These are phyloP conservation scores for Metschnikowia borealis DNA, from an alignment of 805 yeast genomes.

Conservation along the genomic window DNA sequence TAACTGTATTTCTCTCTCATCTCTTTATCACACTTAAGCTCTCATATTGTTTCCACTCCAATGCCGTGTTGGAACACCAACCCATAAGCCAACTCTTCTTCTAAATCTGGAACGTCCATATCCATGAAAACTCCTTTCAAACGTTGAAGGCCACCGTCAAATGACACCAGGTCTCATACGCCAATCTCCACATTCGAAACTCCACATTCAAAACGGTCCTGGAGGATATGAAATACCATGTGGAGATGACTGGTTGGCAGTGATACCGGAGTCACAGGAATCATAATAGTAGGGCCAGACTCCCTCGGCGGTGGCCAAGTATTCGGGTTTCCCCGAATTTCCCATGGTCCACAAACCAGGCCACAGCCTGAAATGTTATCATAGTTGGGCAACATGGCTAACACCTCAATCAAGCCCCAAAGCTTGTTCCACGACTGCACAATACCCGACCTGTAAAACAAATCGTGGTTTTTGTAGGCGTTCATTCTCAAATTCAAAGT, in stretches of 20 bases:
- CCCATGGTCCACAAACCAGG: constrained; percentile 40
- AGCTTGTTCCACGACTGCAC: constrained; percentile 39
- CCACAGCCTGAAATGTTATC: constrained; percentile 33
- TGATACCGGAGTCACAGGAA: constrained; percentile 34
- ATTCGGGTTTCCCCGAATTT: constrained; percentile 35
- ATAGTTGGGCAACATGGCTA: constrained; percentile 29
- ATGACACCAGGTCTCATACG: too few species aligned
- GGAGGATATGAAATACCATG: constrained; percentile 38
- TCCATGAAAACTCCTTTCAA: too few species aligned
- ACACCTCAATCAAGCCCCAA: constrained; percentile 31
- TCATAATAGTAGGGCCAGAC: constrained; percentile 40
- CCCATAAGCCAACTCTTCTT: too few species aligned
- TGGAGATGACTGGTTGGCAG: constrained; percentile 37
- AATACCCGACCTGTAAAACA: constrained; percentile 37
- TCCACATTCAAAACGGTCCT: constrained; percentile 21
- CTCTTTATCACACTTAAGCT: too few species aligned
- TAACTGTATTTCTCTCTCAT: too few species aligned
- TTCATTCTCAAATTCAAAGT: constrained; percentile 34
- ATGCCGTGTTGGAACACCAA: too few species aligned
- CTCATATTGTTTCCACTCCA: too few species aligned
- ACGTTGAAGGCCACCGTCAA: too few species aligned
- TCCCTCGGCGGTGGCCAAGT: constrained; percentile 33
- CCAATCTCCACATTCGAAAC: too few species aligned
- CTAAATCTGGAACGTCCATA: too few species aligned
- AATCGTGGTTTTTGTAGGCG: constrained; percentile 34